Evolutionary conservation across 768 basidiomycete genomes (phyloP), one percentile per base, ranked within the genome.

Genomic region (Chalciporus pseudorubinellus): DNA sequence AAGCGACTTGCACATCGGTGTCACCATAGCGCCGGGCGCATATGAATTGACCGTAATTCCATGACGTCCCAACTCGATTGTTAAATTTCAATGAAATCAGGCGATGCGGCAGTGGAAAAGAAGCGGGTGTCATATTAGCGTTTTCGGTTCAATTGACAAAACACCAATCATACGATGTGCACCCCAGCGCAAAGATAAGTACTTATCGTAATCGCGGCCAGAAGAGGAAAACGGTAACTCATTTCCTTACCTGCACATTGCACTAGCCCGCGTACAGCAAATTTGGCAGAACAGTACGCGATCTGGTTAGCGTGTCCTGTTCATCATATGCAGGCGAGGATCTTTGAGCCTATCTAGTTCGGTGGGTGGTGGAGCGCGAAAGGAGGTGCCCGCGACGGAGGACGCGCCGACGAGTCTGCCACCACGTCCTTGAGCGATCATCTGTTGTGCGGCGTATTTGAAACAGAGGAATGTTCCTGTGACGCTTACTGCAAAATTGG

Each of bases 31-130:
- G 11, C 57, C 59, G 16, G 68, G 68, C 24, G 70, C 60, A 58
- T 57, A 70, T 48, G 69, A 56, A 58, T 66, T 61, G 13, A 60
- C 66, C 7, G 58, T 65, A 50, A 68, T 68, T 6, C 46, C 50
- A 50, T 65, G 45, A 18, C 55, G 44, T 28, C 55, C 61, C 26
- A 63, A 59, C 56, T 72, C 70, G n/a, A 60, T 20, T 0, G 61
- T 68, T 68, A 16, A 26, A n/a, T 6, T 31, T 31, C 11, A 31
- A 31, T 31, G 10, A 13, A 11, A 11, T 31, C 11, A 11, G 29
- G 13, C 4, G 12, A n/a, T n/a, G 29, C 13, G 3, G 46, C 34
- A 1, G 44, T 14, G 53, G 56, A 24, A 6, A 38, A 34, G 54
- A 48, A 22, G 60, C 50, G 60, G 61, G 24, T 19, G 14, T 44